phyloP scores from a whole-genome alignment of 805 yeast genomes.

The Sporopachydermia lactativora region DNA sequence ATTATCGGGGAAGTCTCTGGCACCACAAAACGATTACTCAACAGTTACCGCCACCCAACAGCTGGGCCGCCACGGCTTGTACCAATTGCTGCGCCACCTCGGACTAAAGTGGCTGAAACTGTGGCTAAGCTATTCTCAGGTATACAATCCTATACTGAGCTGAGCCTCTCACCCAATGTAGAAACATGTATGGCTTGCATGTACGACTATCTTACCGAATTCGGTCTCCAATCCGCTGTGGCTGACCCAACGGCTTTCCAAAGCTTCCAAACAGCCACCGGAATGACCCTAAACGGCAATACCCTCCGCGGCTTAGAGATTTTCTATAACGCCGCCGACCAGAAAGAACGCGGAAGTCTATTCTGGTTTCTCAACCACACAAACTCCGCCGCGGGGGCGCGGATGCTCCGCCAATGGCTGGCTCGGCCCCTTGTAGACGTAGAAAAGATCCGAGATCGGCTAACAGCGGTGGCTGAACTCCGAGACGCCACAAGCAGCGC shows the following conservation, averaged over 20 bases:
- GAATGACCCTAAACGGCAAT: constrained; percentile 46
- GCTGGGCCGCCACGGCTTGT: constrained; percentile 2
- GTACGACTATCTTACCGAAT: constrained; percentile 44
- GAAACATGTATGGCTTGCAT: constrained; percentile 32
- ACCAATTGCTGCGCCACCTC: neutral
- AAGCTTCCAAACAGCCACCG: constrained; percentile 32
- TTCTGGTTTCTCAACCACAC: constrained; percentile 77
- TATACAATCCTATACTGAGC: constrained; percentile 8
- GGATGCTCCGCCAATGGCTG: constrained; percentile 61
- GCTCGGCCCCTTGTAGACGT: constrained; percentile 50
- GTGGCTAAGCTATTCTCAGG: constrained; percentile 4
- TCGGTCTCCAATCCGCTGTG: constrained; percentile 44
- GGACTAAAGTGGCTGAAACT: constrained; percentile 6
- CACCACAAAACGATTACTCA: constrained; percentile 17
- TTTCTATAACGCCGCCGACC: constrained; percentile 48
- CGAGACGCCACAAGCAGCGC: constrained; percentile 11
- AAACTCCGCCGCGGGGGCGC: constrained; percentile 57
- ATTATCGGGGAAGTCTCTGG: constrained; percentile 26
- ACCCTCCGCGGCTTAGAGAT: constrained; percentile 65
- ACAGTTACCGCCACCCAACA: constrained; percentile 3
- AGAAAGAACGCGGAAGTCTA: constrained; percentile 48
- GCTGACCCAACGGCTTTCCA: constrained; percentile 33
- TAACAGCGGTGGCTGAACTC: constrained; percentile 43
- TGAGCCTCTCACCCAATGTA: constrained; percentile 12
- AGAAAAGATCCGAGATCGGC: constrained; percentile 42